Percentiles rank a stretch among this genome's conserved stretches.
Conservation (phyloP, 2,329 filamentous ascomycete genomes). For the Zasmidium citrigriseum region DNA sequence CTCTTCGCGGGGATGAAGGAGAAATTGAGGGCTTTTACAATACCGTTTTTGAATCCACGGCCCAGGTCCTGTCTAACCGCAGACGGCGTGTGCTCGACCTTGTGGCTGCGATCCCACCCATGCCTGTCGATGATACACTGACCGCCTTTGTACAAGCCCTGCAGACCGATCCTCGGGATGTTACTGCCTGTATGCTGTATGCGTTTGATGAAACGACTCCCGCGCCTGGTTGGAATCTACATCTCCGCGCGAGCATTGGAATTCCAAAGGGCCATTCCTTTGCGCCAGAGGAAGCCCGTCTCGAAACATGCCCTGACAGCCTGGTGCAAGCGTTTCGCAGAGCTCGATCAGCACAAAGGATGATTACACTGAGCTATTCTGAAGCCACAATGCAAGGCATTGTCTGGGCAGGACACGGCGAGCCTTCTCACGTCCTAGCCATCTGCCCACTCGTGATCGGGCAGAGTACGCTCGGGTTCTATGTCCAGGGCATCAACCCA, state of each 20-base stretch:
- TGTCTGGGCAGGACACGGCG: conserved; percentile 24
- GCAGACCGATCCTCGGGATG: conserved; percentile 7
- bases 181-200: conserved; percentile 15
- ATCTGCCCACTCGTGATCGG: conserved; percentile 16
- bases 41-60: conserved; percentile 22
- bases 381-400: conserved; percentile 17
- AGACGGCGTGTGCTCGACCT: conserved; percentile 14
- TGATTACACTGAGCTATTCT: background rate
- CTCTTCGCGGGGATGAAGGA: conserved; percentile 20
- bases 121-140: conserved; percentile 13
- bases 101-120: conserved; percentile 7
- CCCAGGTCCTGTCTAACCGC: conserved; percentile 16
- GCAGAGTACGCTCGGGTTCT: conserved; percentile 21
- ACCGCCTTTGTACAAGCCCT: conserved; percentile 12
- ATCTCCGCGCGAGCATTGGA: conserved; percentile 12
- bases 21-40: conserved; percentile 26
- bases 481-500: conserved; percentile 27
- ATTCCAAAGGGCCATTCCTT: conserved; percentile 13
- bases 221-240: conserved; percentile 3
- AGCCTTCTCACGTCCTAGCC: conserved; percentile 17
- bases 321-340: conserved; percentile 12
- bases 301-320: conserved; percentile 9
- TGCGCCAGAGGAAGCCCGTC: conserved; percentile 9
- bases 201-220: conserved; percentile 16
- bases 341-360: background rate